A percentile compares a stretch with the other conserved stretches of the same genome.
Conservation (phyloP, 2,329 filamentous ascomycete species). For the Lecanicillium sp. region DNA sequence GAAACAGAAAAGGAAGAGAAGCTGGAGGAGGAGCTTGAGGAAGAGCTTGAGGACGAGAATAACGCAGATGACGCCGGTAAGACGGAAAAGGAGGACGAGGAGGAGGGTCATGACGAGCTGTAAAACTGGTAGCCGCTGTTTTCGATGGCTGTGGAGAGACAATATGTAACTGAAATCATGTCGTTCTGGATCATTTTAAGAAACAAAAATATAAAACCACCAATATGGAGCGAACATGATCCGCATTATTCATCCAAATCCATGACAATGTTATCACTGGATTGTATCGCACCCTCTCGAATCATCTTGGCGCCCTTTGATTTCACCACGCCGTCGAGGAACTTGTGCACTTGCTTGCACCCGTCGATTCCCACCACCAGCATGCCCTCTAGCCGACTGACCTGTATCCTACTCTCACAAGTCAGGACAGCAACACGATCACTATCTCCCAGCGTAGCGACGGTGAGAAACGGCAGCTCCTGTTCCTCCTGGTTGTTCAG, state of each 20-base stretch:
- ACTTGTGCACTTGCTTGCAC: conserved; percentile 74
- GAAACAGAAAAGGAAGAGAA: conserved; percentile 20
- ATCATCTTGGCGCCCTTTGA: conserved; percentile 60
- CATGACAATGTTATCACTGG: conserved; percentile 39
- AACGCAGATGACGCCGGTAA: neutral
- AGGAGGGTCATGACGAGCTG: conserved; percentile 38
- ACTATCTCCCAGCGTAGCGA: conserved; percentile 66
- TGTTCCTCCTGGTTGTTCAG: conserved; percentile 73
- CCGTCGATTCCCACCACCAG: conserved; percentile 86
- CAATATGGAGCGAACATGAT: neutral
- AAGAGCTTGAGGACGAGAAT: conserved; percentile 12
- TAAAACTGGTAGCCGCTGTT: conserved; percentile 18
- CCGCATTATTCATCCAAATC: conserved; percentile 36
- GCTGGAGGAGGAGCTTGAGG: conserved; percentile 10
- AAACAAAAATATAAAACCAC: too few species aligned
- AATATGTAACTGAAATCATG: too few species aligned
- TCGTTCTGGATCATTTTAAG: too few species aligned
- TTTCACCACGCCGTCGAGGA: conserved; percentile 73
- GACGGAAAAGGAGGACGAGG: conserved; percentile 16
- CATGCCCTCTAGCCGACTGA: conserved; percentile 79
- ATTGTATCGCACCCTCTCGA: conserved; percentile 42
- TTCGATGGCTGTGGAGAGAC: too few species aligned
- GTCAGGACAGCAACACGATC: conserved; percentile 73
- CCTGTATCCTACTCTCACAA: conserved; percentile 84
- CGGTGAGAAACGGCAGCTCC: conserved; percentile 81